These are phyloP conservation scores for Didymella arachidicola DNA, from an alignment of 2,329 filamentous ascomycete genomes.

Conservation along the genomic window DNA sequence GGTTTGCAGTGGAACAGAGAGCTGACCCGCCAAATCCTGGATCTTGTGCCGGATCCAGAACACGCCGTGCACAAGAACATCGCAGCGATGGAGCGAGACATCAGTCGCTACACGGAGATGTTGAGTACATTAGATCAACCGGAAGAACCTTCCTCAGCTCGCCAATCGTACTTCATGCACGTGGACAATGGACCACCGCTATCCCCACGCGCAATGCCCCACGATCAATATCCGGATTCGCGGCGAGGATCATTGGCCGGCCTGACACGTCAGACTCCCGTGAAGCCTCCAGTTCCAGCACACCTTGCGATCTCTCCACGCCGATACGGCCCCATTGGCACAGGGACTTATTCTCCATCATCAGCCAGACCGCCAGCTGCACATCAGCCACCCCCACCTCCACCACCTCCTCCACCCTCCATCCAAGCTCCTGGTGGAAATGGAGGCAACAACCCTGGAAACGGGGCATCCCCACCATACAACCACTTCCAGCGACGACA, in stretches of 20 bases:
- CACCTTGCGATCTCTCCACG: constrained; percentile 80
- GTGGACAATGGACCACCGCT: constrained; percentile 70
- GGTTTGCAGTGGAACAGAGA: constrained; percentile 78
- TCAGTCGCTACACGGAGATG: constrained; percentile 67
- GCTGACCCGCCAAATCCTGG: constrained; percentile 76
- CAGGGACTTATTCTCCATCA: constrained; percentile 72
- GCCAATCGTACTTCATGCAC: constrained; percentile 57
- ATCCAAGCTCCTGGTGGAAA: constrained; percentile 68
- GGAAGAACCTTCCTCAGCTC: constrained; percentile 69
- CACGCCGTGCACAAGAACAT: constrained; percentile 79
- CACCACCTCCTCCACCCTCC: constrained; percentile 69
- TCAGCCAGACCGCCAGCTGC: constrained; percentile 76
- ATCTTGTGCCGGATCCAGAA: constrained; percentile 77
- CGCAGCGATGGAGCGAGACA: constrained; percentile 66
- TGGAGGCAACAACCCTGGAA: constrained; percentile 56
- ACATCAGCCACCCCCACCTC: constrained; percentile 65
- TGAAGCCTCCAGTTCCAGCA: constrained; percentile 81
- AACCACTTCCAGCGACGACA: constrained; percentile 80
- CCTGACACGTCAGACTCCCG: constrained; percentile 66
- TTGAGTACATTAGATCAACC: constrained; percentile 65
- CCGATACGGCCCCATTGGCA: constrained; percentile 86
- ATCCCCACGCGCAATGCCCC: constrained; percentile 85
- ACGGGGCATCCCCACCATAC: constrained; percentile 63
- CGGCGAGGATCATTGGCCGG: constrained; percentile 71
- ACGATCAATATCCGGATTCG: constrained; percentile 71